These are phyloP conservation scores for Myxozyma monticola DNA, from an alignment of 805 yeast genomes.

Conservation along the genomic window DNA sequence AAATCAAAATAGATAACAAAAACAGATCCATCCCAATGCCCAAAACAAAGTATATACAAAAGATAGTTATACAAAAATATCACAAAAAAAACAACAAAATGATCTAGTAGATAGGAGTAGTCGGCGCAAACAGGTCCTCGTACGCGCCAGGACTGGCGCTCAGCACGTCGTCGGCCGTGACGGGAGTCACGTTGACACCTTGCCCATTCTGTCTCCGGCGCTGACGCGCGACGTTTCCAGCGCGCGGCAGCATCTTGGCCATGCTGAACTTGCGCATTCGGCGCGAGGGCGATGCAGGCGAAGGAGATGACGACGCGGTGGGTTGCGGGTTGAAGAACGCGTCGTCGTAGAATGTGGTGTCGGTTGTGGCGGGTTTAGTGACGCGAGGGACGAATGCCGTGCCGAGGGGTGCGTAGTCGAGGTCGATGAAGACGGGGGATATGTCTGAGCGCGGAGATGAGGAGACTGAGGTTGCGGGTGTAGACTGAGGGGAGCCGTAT, in stretches of 20 bases:
- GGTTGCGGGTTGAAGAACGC: neutral
- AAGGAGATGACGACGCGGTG: neutral
- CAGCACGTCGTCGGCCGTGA: neutral
- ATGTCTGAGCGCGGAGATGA: constrained; percentile 16
- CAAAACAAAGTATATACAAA: constrained; percentile 6
- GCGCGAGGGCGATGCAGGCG: constrained; percentile 7
- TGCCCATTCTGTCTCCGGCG: constrained; percentile 8
- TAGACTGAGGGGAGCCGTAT: constrained; percentile 10
- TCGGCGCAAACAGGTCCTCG: neutral
- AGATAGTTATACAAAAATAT: neutral
- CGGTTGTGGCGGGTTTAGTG: neutral
- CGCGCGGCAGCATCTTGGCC: constrained; percentile 17
- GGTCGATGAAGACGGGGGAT: neutral
- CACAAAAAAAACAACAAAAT: neutral
- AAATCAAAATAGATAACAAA: neutral
- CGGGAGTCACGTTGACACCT: too few species aligned
- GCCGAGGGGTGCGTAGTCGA: neutral
- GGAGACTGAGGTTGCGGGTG: constrained; percentile 21
- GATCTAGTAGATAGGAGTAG: neutral
- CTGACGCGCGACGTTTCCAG: constrained; percentile 15
- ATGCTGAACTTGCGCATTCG: constrained; percentile 16
- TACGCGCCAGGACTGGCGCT: neutral
- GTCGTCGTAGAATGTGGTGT: neutral
- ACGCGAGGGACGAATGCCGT: neutral
- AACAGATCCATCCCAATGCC: neutral